Percentiles rank a stretch among this genome's conserved stretches.
phyloP scores from a whole-genome alignment of 2,329 filamentous ascomycete species.

The Geosmithia morbida region DNA sequence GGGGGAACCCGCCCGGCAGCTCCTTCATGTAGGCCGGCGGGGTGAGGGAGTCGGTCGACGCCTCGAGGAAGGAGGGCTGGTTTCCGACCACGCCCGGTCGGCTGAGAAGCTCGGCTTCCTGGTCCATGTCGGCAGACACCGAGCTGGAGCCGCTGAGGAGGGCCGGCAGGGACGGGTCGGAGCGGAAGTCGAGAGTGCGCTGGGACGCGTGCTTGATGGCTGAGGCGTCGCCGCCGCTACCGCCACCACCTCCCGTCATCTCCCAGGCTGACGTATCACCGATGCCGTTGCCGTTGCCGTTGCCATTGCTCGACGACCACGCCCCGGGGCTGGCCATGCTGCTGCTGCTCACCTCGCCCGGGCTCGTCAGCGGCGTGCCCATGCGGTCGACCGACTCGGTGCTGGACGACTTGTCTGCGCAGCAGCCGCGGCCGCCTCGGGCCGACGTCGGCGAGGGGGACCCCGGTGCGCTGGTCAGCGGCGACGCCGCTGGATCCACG shows the following conservation, averaged over 20 bases:
- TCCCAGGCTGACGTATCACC: too few species aligned
- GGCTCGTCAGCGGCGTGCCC: conserved; percentile 38
- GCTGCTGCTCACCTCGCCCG: conserved; percentile 32
- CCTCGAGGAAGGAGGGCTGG: conserved; percentile 30
- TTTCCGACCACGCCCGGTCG: conserved; percentile 22
- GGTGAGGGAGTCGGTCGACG: conserved; percentile 35
- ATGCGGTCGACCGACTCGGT: conserved; percentile 33
- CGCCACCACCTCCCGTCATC: too few species aligned
- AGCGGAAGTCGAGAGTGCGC: conserved; percentile 39
- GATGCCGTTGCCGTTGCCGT: too few species aligned
- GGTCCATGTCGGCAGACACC: conserved; percentile 39
- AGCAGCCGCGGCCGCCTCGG: conserved; percentile 18
- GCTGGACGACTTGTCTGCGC: conserved; percentile 33
- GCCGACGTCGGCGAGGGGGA: conserved; percentile 32
- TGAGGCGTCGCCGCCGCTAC: neutral
- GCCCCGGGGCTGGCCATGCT: conserved; percentile 21
- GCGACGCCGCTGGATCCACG: neutral
- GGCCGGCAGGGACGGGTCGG: conserved; percentile 49
- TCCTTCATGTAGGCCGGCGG: conserved; percentile 36
- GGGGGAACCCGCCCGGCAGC: conserved; percentile 26
- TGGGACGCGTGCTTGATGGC: conserved; percentile 27
- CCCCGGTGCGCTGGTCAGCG: conserved; percentile 4
- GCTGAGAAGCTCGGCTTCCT: conserved; percentile 36
- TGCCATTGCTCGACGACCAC: too few species aligned
- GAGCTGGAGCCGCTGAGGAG: conserved; percentile 50